Conservation (phyloP, 108 stramenopile genomes). For the Cylindrotheca closterium region DNA sequence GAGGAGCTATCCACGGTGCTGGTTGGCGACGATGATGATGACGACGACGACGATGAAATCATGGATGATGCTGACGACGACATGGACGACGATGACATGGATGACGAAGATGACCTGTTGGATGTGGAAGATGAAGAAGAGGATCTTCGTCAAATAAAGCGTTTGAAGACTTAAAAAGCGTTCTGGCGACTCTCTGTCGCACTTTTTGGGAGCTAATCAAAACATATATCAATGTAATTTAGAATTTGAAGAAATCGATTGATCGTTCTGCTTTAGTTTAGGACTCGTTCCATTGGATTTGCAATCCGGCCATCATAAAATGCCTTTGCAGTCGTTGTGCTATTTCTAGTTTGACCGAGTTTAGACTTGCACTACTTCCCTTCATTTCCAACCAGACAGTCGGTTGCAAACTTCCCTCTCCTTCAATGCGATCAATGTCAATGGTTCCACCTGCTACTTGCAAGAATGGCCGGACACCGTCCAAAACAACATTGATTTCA, state of each 20-base stretch:
- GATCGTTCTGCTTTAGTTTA: too few relatives aligned
- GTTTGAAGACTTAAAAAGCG: constrained; percentile 15
- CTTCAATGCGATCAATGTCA: constrained; percentile 62
- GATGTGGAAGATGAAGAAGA: constrained; percentile 43
- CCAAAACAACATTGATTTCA: constrained; percentile 83
- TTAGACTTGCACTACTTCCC: constrained; percentile 81
- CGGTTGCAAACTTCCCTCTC: constrained; percentile 83
- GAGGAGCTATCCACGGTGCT: constrained; percentile 40
- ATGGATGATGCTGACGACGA: constrained; percentile 18
- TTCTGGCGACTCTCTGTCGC: too few relatives aligned
- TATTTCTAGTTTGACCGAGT: constrained; percentile 95
- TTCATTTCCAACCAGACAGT: constrained; percentile 87
- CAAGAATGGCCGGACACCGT: constrained; percentile 94
- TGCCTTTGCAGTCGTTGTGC: constrained; percentile 92
- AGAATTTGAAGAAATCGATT: too few relatives aligned
- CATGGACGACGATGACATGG: constrained; percentile 29
- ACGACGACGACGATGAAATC: constrained; percentile 29
- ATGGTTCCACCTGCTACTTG: constrained; percentile 93
- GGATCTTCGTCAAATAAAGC: constrained; percentile 36
- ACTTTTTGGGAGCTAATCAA: too few relatives aligned
- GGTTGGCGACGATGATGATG: constrained; percentile 29
- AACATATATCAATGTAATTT: too few relatives aligned
- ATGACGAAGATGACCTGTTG: constrained; percentile 34
- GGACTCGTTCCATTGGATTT: constrained; percentile 65
- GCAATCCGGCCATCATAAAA: constrained; percentile 92